Base-by-base conservation (phyloP, 768 basidiomycete species). In the Macrolepiota albuminosa region DNA sequence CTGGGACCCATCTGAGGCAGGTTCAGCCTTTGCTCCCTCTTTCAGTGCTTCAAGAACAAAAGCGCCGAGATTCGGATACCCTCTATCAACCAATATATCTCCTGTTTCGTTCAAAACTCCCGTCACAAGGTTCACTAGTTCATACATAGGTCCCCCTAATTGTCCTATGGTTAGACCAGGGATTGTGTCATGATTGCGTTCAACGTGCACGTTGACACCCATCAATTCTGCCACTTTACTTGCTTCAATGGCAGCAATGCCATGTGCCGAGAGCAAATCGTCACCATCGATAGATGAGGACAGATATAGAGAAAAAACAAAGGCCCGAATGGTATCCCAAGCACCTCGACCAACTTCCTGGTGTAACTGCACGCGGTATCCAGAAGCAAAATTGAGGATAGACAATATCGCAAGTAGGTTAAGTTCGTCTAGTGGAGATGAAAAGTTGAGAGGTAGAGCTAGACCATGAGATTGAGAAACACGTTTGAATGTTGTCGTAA, bases 331-430 rank as follows among this genome's bases (percentile, higher is more conserved):
- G 57, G 84, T 85, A 71, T 95, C 90, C 82, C 87, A 93, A 62
- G 91, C 91, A 24, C 93, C 92, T 45, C 91, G 84, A 14, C 86
- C 84, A 3, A 88, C 88, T 58, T 84, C 83, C 14, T 73, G 72
- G 70, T 91, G 91, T 42, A 95, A 79, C 5, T 87, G 84, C 5
- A 79, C 76, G 29, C 91, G 88, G 71, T 90, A 95, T 39, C 89
- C 90, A 1, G 89, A 91, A 5, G 82, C 89, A 70, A 95, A 91
- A 70, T 94, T 94, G 37, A 96, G 79, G 16, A 94, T 78, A 2
- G 87, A 84, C 45, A 94, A 82, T 8, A 91, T 72, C 48, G 87
- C 84, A n/a, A 95, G 74, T 33, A 95, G 76, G 70, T 93, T 95
- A 60, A 96, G 76, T 72, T 96, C 93, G 46, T 88, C 83, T 5